These are phyloP conservation scores for Stagonosporopsis cucurbitacearum DNA, from an alignment of 2,329 filamentous ascomycete genomes.

Conservation along the genomic window DNA sequence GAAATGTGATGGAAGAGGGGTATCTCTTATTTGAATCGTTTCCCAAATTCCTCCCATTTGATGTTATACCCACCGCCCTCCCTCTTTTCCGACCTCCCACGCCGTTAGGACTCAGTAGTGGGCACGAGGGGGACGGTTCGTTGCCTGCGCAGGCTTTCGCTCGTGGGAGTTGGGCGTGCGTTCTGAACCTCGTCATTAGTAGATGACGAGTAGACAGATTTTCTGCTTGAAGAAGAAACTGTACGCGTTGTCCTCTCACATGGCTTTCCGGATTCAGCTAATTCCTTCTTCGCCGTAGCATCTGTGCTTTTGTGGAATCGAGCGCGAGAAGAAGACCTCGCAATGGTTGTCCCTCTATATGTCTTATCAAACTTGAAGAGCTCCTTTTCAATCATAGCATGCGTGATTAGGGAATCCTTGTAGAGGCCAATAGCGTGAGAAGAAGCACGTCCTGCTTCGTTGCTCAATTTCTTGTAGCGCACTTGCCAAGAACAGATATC, in stretches of 20 bases:
- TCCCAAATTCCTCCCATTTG: slow-evolving; percentile 6
- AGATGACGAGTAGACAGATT: too few species aligned
- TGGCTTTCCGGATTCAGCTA: too few species aligned
- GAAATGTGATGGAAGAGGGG: background rate
- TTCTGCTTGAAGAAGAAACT: too few species aligned
- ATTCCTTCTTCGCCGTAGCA: too few species aligned
- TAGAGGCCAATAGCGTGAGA: background rate
- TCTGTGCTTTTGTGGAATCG: too few species aligned
- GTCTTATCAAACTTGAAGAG: background rate
- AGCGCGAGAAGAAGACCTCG: background rate
- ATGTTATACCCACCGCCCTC: slow-evolving; percentile 5
- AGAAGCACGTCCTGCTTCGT: slow-evolving; percentile 4
- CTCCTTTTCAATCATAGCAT: slow-evolving; percentile 12
- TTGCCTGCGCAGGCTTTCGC: background rate
- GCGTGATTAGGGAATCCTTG: background rate
- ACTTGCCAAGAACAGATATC: slow-evolving; percentile 28
- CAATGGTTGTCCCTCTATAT: background rate
- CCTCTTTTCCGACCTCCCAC: slow-evolving; percentile 1
- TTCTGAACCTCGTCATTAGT: too few species aligned
- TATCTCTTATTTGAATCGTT: background rate
- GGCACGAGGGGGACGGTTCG: background rate
- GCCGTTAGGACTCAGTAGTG: background rate
- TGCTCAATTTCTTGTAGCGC: slow-evolving; percentile 36
- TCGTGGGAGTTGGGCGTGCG: background rate
- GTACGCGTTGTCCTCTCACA: too few species aligned